Evolutionary conservation across 164 flowering plant genomes (phyloP).

Genomic region (Vitis amurensis): DNA sequence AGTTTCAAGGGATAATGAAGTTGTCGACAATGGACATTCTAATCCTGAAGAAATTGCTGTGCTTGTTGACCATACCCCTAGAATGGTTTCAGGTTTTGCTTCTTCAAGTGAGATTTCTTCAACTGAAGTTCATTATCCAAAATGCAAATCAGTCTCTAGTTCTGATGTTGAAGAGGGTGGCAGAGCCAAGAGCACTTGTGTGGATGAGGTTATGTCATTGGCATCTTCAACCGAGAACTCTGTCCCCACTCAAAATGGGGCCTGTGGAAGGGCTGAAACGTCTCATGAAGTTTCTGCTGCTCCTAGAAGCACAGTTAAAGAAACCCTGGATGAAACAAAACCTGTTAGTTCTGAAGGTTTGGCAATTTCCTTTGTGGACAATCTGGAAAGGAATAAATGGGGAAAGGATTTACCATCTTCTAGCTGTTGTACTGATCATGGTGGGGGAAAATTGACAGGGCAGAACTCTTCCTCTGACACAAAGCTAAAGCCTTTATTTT

Average conservation of each 20-base stretch:
- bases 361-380: background rate
- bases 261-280: background rate
- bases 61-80: slow-evolving; percentile 9
- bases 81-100: background rate
- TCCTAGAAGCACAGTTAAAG: slow-evolving; percentile 1
- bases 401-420: background rate
- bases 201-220: background rate
- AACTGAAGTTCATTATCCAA: slow-evolving; percentile 5
- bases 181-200: background rate
- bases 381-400: background rate
- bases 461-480: background rate
- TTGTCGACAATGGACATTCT: slow-evolving; percentile 7
- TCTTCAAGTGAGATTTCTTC: slow-evolving; percentile 4
- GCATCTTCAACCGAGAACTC: background rate
- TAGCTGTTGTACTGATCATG: background rate
- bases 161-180: slow-evolving; percentile 9
- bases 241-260: background rate
- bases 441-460: background rate
- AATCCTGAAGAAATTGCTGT: slow-evolving; percentile 13
- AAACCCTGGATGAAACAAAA: background rate
- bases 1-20: slow-evolving; percentile 10
- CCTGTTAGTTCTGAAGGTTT: background rate
- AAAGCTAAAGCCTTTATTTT: slow-evolving; percentile 6
- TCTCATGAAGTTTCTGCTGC: slow-evolving; percentile 4
- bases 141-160: slow-evolving; percentile 8